Evolutionary conservation across 306 rosid genomes (phyloP).

Genomic region (Elaeagnus macrophylla): DNA sequence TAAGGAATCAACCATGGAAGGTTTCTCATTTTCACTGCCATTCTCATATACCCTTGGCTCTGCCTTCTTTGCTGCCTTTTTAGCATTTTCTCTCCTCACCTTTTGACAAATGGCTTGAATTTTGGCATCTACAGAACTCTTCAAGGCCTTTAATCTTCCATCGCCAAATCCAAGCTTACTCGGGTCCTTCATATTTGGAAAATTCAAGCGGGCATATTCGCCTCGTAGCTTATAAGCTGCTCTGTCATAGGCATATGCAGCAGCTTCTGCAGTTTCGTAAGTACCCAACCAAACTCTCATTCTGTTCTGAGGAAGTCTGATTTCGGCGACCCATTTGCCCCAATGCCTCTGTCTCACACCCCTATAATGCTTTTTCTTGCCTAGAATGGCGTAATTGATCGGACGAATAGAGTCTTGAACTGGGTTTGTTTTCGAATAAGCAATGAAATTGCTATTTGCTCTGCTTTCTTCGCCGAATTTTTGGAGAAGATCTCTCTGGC

Average conservation of each 20-base stretch:
- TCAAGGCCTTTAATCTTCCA: conserved; percentile 52
- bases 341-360: conserved; percentile 99
- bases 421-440: conserved; percentile 8
- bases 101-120: conserved; percentile 85
- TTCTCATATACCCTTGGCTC: background rate
- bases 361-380: conserved; percentile 73
- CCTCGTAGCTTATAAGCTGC: conserved; percentile 93
- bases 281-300: conserved; percentile 98
- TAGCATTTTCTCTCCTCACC: conserved; percentile 64
- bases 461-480: conserved; percentile 49
- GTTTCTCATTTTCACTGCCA: background rate
- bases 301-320: conserved; percentile 91
- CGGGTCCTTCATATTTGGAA: conserved; percentile 73
- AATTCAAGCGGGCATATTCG: conserved; percentile 86
- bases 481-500: conserved; percentile 69
- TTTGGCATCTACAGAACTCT: conserved; percentile 64
- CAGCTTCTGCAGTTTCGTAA: conserved; percentile 84
- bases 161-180: conserved; percentile 50
- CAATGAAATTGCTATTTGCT: conserved; percentile 8
- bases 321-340: conserved; percentile 99
- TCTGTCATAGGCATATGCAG: conserved; percentile 93
- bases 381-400: conserved; percentile 14
- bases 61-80: conserved; percentile 43
- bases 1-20: conserved; percentile 20
- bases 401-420: conserved; percentile 13